phyloP scores from a whole-genome alignment of 192 early-diverging fungal species.

The Linnemannia elongata region DNA sequence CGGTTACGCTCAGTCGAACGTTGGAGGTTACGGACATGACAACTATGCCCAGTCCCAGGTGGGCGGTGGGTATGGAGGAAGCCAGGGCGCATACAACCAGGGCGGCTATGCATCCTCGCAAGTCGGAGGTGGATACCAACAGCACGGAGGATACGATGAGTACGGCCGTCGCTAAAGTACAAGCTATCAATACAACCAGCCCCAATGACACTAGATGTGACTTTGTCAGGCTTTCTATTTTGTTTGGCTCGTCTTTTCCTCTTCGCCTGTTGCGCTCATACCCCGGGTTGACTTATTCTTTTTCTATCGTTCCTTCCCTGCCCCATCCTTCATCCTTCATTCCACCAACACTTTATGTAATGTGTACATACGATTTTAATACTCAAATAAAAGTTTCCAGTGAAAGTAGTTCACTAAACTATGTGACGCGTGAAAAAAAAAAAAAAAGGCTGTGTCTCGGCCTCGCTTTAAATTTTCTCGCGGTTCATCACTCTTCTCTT shows the following conservation, averaged over 20 bases:
- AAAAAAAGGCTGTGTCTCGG: too few relatives aligned
- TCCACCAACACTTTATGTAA: not conserved
- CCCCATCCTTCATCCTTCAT: not conserved
- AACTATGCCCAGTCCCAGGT: conserved; percentile 25
- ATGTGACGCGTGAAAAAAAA: too few relatives aligned
- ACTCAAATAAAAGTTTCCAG: too few relatives aligned
- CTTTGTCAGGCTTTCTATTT: not conserved
- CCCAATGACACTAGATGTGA: not conserved
- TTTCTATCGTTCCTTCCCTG: not conserved
- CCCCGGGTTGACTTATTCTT: not conserved
- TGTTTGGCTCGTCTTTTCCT: not conserved
- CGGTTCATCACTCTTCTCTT: not conserved
- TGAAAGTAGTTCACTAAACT: too few relatives aligned
- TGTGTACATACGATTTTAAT: not conserved
- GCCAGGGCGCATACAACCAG: conserved; percentile 26
- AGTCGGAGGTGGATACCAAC: conserved; percentile 25
- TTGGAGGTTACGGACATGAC: conserved; percentile 5
- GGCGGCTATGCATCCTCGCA: conserved; percentile 27
- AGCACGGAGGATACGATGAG: conserved; percentile 10
- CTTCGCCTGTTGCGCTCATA: not conserved
- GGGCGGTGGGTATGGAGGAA: conserved; percentile 6
- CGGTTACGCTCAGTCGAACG: conserved; percentile 23
- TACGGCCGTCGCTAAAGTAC: not conserved
- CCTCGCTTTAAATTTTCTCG: not conserved
- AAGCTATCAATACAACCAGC: not conserved